Percentiles rank a stretch among this genome's conserved stretches.
Evolutionary conservation across 2,329 filamentous ascomycete genomes (phyloP).

Genomic region (Monilinia fructicola): DNA sequence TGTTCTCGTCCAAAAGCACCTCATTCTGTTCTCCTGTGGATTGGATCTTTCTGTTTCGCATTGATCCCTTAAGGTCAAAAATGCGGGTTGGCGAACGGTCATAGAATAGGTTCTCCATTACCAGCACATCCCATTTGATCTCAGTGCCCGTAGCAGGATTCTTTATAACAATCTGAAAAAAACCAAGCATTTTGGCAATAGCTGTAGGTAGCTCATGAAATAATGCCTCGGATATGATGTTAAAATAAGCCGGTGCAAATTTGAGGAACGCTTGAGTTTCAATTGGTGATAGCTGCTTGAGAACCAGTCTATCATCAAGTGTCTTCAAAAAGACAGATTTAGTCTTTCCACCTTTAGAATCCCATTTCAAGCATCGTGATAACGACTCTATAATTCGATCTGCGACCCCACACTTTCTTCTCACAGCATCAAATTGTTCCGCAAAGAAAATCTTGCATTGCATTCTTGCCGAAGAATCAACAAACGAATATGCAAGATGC

Average conservation of each 20-base stretch:
- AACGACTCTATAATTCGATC: constrained; percentile 94
- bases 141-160: constrained; percentile 89
- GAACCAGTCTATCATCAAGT: constrained; percentile 84
- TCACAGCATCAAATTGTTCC: constrained; percentile 93
- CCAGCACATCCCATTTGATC: constrained; percentile 87
- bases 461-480: constrained; percentile 89
- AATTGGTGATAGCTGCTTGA: constrained; percentile 77
- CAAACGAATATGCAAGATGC: constrained; percentile 94
- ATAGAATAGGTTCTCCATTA: constrained; percentile 99
- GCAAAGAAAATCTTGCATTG: constrained; percentile 99
- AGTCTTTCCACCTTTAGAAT: constrained; percentile 96
- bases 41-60: constrained; percentile 97
- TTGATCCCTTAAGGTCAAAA: constrained; percentile 95
- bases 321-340: constrained; percentile 98
- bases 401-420: constrained; percentile 87
- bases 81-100: constrained; percentile 86
- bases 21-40: constrained; percentile 95
- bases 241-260: constrained; percentile 96
- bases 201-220: constrained; percentile 95
- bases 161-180: constrained; percentile 97
- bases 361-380: constrained; percentile 95
- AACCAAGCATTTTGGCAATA: constrained; percentile 98
- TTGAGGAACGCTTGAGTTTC: constrained; percentile 92
- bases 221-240: constrained; percentile 92
- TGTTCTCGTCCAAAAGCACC: constrained; percentile 94